Percentiles rank a stretch among this genome's conserved stretches.
These are phyloP conservation scores for Lagenidium giganteum DNA, from an alignment of 352 stramenopile genomes.

Conservation along the genomic window DNA sequence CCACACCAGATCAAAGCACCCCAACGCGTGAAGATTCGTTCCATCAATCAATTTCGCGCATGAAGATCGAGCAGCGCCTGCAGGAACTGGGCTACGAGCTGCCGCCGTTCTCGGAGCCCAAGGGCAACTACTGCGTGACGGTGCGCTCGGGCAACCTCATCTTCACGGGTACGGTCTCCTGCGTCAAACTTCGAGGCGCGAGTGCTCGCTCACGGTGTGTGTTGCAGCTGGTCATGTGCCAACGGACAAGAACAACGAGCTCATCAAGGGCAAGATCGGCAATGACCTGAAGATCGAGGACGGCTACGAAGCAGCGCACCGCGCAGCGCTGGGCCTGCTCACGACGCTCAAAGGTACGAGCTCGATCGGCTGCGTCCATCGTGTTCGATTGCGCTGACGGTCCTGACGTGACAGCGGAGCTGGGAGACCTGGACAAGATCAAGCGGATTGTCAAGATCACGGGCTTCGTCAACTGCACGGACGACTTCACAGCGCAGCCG, in stretches of 20 bases:
- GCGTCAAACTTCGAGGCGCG: no score
- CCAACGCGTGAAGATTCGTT: no score
- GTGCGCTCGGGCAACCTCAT: constrained; percentile 66
- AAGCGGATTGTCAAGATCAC: constrained; percentile 91
- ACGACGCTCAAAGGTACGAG: constrained; percentile 75
- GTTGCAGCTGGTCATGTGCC: constrained; percentile 66
- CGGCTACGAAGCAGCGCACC: constrained; percentile 78
- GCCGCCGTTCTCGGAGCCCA: constrained; percentile 50
- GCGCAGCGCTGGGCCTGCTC: constrained; percentile 79
- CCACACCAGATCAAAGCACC: no score
- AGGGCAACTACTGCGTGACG: constrained; percentile 65
- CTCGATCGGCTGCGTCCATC: background rate
- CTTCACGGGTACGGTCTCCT: constrained; percentile 41
- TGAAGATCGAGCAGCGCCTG: constrained; percentile 56
- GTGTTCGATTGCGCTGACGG: no score
- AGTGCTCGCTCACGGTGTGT: background rate
- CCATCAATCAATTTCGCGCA: no score
- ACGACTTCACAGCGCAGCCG: constrained; percentile 83
- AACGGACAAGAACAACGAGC: constrained; percentile 28
- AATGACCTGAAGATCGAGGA: constrained; percentile 77
- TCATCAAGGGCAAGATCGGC: constrained; percentile 82
- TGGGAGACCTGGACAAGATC: constrained; percentile 86
- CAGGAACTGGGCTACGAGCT: constrained; percentile 66
- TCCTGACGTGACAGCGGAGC: constrained; percentile 22
- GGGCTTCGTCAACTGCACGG: constrained; percentile 90